Evolutionary conservation across 2,329 filamentous ascomycete species (phyloP), one percentile per base, ranked within the genome.

Genomic region (Ophiobolus disseminans): DNA sequence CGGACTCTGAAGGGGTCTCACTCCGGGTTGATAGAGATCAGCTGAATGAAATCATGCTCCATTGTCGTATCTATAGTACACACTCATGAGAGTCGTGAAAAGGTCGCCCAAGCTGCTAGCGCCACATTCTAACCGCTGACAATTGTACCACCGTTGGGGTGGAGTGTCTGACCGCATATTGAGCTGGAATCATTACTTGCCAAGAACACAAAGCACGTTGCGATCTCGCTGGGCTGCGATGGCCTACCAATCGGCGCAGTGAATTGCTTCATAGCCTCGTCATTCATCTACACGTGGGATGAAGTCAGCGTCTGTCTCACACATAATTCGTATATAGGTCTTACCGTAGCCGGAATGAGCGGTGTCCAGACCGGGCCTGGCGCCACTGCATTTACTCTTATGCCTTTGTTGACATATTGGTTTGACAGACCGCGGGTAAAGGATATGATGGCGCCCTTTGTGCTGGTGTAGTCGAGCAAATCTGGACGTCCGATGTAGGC

Each of bases 401-500:
- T 91, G 3, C 89, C 89, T 56, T 86, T 86, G 53, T 74, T 70
- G 20, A 91, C 74, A 58, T 86, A 86, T 69, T 93, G 89, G 69
- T 92, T 93, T 49, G 85, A 87, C 19, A 94, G 76, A 0, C 82
- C 88, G 26, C 89, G 85, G 0, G 89, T 93, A 74, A 94, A 94
- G 2, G 89, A 82, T 3, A 93, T 75, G 57, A 94, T 87, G 44
- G 88, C 89, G 26, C 89, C 89, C 70, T 90, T 90, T 20, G 87
- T 90, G 1, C 86, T 85, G 0, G 89, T 91, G 76, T 94, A 93
- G 73, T 94, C 89, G 39, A 94, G 82, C 2, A 93, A 80, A 62
- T 93, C 89, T 0, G 87, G 86, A 1, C 89, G 87, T 30, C 90
- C 90, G 48, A 91, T 83, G 74, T 93, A 94, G 20, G 86, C 88